A percentile compares a stretch with the other conserved stretches of the same genome.
Evolutionary conservation across 805 yeast species (phyloP).

Genomic region (Yarrowia sp.): DNA sequence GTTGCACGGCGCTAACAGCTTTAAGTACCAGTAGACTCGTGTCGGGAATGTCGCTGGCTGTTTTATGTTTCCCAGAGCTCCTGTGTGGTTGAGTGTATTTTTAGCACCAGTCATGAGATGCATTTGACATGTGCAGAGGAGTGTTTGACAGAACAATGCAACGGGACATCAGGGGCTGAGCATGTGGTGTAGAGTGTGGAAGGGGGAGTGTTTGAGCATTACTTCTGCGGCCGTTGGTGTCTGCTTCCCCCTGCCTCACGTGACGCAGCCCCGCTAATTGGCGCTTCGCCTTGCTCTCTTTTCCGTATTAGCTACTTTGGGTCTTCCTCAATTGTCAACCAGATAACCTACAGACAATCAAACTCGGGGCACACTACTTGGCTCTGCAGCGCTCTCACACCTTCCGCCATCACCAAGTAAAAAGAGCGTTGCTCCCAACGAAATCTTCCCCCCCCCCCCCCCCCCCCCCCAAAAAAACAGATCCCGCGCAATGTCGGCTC

Average conservation of each 20-base stretch:
- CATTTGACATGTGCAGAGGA: slow-evolving; percentile 14
- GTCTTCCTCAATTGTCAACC: slow-evolving; percentile 17
- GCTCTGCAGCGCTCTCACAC: slow-evolving; percentile 23
- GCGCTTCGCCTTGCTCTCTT: slow-evolving; percentile 18
- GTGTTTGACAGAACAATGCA: slow-evolving; percentile 11
- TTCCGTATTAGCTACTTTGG: slow-evolving; percentile 20
- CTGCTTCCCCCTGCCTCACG: neutral
- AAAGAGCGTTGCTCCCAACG: slow-evolving; percentile 18
- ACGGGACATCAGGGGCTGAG: slow-evolving; percentile 7
- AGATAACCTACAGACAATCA: slow-evolving; percentile 23
- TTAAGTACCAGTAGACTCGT: slow-evolving; percentile 4
- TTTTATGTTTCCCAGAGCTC: neutral
- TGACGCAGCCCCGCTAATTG: neutral
- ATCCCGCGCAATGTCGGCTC: slow-evolving; percentile 24
- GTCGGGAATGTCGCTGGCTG: neutral
- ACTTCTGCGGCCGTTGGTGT: no score
- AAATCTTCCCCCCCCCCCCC: neutral
- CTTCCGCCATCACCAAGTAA: slow-evolving; percentile 16
- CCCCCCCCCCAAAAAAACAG: neutral
- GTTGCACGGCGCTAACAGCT: slow-evolving; percentile 13
- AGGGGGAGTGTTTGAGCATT: no score
- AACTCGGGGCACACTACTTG: slow-evolving; percentile 24
- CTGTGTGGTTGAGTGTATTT: slow-evolving; percentile 12
- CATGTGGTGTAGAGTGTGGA: neutral
- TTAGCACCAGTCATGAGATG: slow-evolving; percentile 20